Evolutionary conservation across 2,329 filamentous ascomycete species (phyloP), one percentile per base, ranked within the genome.

Genomic region (Ophiocordyceps camponoti-rufipedis): DNA sequence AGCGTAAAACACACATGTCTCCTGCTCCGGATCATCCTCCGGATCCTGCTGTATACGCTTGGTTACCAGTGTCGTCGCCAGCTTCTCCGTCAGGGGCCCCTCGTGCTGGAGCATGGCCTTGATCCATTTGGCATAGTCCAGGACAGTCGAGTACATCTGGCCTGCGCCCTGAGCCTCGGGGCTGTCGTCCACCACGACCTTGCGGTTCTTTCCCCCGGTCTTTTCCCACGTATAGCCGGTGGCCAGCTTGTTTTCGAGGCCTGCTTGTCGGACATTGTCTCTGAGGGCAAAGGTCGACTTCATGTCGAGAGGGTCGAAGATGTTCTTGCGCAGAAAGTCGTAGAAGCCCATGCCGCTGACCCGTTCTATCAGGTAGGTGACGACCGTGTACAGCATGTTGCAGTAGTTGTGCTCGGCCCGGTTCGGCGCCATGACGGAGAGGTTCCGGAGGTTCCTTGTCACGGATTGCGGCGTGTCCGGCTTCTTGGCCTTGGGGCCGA

Each of bases 161-260:
- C 58, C 56, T 0, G 58, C 56, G 1, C 57, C 57, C 41, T 60
- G 52, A 1, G 50, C 53, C 45, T 60, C 58, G 1, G 53, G 55
- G 9, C 49, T 50, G 19, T 55, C 43, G 1, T 16, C 43, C n/a
- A 41, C 41, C 14, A 45, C n/a, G 28, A 50, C 41, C 5, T 19
- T 28, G 12, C 42, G 10, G 2, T 45, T 16, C 8, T 32, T 16
- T 5, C 40, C 43, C 23, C 5, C 5, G 23, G 23, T 5, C 19
- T 45, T 46, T 16, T 51, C 49, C 51, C 53, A 53, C n/a, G 19
- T 44, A 38, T 55, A 48, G 16, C 52, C 53, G 10, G 41, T 44
- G 4, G 50, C 48, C 9, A 58, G 45, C 1, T 48, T 50, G 14
- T 49, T 45, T 1, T 41, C 48, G 1, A 52, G 40, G 4, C 54